These are phyloP conservation scores for Suhomyces sp. DNA, from an alignment of 805 yeast genomes.

Conservation along the genomic window DNA sequence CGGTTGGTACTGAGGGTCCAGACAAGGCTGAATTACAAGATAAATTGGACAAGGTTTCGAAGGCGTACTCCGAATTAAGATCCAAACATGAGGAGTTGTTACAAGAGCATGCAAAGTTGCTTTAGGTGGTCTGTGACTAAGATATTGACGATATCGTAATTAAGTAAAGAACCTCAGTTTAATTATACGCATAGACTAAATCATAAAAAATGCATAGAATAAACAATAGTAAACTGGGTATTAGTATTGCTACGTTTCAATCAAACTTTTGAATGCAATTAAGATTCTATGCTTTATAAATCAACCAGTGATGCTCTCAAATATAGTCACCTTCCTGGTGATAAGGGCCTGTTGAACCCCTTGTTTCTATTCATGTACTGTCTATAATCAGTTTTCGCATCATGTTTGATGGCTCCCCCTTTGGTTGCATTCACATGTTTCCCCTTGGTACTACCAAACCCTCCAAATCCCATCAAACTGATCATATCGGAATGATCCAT, in stretches of 20 bases:
- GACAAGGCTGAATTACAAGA: slow-evolving; percentile 40
- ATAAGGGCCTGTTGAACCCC: slow-evolving; percentile 56
- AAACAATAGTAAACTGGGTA: no score
- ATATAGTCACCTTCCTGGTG: slow-evolving; percentile 43
- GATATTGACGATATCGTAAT: no score
- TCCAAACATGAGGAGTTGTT: slow-evolving; percentile 59
- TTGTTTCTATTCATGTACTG: slow-evolving; percentile 60
- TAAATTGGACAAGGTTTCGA: slow-evolving; percentile 50
- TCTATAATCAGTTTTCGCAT: slow-evolving; percentile 47
- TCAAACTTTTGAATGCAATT: no score
- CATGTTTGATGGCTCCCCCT: slow-evolving; percentile 42
- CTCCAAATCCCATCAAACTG: slow-evolving; percentile 57
- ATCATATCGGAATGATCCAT: slow-evolving; percentile 33
- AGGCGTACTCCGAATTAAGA: slow-evolving; percentile 60
- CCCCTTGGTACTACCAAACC: slow-evolving; percentile 56
- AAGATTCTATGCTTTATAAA: no score
- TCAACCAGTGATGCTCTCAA: no score
- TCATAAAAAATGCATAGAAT: no score
- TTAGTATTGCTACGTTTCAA: no score
- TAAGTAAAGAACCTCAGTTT: no score
- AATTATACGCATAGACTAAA: no score
- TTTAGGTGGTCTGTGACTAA: no score
- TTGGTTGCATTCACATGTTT: slow-evolving; percentile 52
- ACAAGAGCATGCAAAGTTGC: slow-evolving; percentile 47
- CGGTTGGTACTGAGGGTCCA: slow-evolving; percentile 13